Percentiles rank a stretch among this genome's conserved stretches.
These are phyloP conservation scores for Leccinum griseonigrum DNA, from an alignment of 1,284 basidiomycete species.

Conservation along the genomic window DNA sequence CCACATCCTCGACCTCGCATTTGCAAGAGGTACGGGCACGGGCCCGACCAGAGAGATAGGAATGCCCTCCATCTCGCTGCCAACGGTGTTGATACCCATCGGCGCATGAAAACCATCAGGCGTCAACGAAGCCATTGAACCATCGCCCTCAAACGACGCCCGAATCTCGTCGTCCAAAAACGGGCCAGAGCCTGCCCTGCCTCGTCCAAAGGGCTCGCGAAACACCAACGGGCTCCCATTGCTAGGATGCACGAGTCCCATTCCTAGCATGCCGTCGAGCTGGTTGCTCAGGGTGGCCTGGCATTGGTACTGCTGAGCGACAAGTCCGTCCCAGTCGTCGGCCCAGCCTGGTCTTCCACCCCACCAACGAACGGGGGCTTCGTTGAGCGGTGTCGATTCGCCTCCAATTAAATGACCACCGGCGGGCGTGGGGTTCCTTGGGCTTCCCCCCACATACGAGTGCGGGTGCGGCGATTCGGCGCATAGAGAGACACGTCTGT, in stretches of 20 bases:
- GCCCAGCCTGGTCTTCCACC: constrained; percentile 16
- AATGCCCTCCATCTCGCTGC: constrained; percentile 6
- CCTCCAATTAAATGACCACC: neutral
- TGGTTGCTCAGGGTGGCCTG: neutral
- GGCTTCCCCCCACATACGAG: neutral
- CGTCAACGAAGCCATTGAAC: neutral
- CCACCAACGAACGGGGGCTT: constrained; percentile 23
- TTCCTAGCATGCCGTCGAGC: neutral
- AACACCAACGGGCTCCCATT: neutral
- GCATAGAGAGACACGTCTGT: constrained; percentile 12
- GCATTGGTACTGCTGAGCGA: neutral
- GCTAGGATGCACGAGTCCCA: neutral
- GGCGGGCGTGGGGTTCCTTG: neutral
- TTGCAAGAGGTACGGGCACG: constrained; percentile 4
- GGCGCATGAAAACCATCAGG: neutral
- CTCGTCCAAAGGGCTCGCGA: constrained; percentile 4
- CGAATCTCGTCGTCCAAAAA: constrained; percentile 25
- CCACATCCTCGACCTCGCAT: neutral
- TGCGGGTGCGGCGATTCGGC: neutral
- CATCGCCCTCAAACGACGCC: constrained; percentile 16
- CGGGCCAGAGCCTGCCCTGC: neutral
- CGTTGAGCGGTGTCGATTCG: constrained; percentile 18
- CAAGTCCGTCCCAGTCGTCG: constrained; percentile 19
- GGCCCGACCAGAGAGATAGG: constrained; percentile 9
- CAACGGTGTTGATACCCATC: neutral